Evolutionary conservation across 179 eudicot genomes (phyloP), one percentile per base, ranked within the genome.

Genomic region (Gypsophila paniculata): DNA sequence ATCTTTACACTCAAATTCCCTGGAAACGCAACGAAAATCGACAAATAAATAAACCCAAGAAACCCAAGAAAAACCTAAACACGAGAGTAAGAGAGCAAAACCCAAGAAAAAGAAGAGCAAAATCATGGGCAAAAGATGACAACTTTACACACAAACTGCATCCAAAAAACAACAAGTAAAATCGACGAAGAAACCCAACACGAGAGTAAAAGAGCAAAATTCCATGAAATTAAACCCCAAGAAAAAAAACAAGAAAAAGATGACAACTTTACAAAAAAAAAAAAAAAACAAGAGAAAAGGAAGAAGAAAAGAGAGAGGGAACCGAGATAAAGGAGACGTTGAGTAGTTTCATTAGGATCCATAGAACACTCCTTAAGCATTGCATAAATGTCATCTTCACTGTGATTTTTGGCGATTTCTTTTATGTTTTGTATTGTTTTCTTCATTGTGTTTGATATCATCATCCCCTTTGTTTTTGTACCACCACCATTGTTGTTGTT

Each of bases 321-420:
- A 86, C 90, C 90, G 14, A 84, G 82, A 78, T 84, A 79, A 0
- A 86, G 80, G 36, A 90, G 91, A 42, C 77, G 82, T 71, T 88
- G 93, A 64, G 85, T 72, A 55, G 97, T 82, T 36, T 91, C 97
- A 22, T 89, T 80, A n/a, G 91, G 90, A 82, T 91, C 97, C 92
- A 91, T 89, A 12, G 80, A 76, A 68, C 95, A 89, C 6, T 91
- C 97, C 71, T 87, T 78, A 59, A 91, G 90, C 87, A 85, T 83
- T 57, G 87, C 82, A 66, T 86, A 87, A 25, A 89, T 84, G 72
- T 91, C 97, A 6, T 89, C 88, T 2, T 85, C 89, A 76, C 76
- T 81, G 74, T 91, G 91, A 39, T 80, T 82, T 36, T 81, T 79
- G 36, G 87, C 77, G 84, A 91, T 86, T 83, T 89, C 97, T 57